These are phyloP conservation scores for Vitis riparia DNA, from an alignment of 164 flowering plant genomes.

Conservation along the genomic window DNA sequence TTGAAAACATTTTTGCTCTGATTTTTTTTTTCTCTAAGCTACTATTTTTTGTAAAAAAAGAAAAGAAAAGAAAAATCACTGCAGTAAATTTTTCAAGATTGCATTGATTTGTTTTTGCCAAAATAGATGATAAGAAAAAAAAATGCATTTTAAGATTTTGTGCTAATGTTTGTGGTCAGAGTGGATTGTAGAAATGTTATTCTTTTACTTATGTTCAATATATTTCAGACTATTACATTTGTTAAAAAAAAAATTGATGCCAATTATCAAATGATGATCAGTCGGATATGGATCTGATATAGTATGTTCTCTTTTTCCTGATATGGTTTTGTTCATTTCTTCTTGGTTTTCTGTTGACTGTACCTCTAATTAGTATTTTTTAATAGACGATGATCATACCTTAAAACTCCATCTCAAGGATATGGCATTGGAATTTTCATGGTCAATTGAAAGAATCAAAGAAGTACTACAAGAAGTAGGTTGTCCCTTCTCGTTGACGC, in stretches of 20 bases:
- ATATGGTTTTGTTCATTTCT: background rate
- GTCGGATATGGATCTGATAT: background rate
- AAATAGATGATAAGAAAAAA: too few relatives aligned
- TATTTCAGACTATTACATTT: too few relatives aligned
- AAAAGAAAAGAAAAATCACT: too few relatives aligned
- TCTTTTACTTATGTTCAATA: too few relatives aligned
- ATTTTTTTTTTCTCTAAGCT: too few relatives aligned
- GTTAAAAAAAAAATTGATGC: too few relatives aligned
- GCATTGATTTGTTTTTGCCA: too few relatives aligned
- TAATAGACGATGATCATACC: constrained; percentile 48
- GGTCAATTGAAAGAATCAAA: constrained; percentile 65
- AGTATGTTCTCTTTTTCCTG: background rate
- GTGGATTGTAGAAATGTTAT: background rate
- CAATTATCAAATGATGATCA: background rate
- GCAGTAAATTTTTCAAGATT: too few relatives aligned
- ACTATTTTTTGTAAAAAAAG: too few relatives aligned
- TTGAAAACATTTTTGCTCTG: background rate
- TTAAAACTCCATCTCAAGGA: constrained; percentile 73
- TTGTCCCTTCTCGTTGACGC: constrained; percentile 34
- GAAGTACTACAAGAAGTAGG: constrained; percentile 41
- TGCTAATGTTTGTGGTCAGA: too few relatives aligned
- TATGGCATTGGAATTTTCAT: constrained; percentile 67
- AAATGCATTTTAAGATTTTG: too few relatives aligned
- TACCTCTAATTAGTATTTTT: background rate
- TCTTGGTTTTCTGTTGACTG: background rate